Evolutionary conservation across 2,329 filamentous ascomycete genomes (phyloP).

Genomic region (Fusarium nisikadoi): DNA sequence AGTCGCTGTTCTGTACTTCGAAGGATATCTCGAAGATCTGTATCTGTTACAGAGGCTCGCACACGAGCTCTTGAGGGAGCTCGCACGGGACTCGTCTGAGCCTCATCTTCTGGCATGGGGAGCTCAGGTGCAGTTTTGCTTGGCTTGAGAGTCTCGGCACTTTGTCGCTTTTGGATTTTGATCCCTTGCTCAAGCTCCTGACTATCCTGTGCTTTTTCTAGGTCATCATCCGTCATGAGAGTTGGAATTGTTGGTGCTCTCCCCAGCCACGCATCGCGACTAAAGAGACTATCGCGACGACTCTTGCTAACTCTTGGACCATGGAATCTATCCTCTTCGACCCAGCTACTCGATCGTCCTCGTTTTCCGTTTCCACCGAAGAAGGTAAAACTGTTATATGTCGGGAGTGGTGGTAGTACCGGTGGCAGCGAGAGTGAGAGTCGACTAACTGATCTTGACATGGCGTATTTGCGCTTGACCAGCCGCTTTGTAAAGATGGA

Average conservation of each 20-base stretch:
- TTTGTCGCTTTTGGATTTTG: constrained; percentile 33
- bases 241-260: constrained; percentile 52
- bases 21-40: constrained; percentile 62
- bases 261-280: constrained; percentile 49
- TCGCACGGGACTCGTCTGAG: constrained; percentile 20
- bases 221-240: constrained; percentile 39
- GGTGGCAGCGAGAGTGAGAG: constrained; percentile 47
- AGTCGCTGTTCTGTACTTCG: constrained; percentile 64
- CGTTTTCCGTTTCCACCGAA: constrained; percentile 44
- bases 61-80: constrained; percentile 33
- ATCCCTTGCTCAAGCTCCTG: constrained; percentile 26
- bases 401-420: constrained; percentile 49
- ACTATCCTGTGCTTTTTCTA: constrained; percentile 36
- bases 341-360: constrained; percentile 53
- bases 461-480: constrained; percentile 46
- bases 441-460: constrained; percentile 44
- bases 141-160: constrained; percentile 20
- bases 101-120: constrained; percentile 21
- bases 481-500: constrained; percentile 44
- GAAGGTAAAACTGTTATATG: constrained; percentile 47
- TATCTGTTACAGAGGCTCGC: constrained; percentile 52
- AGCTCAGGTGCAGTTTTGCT: constrained; percentile 40
- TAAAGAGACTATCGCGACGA: constrained; percentile 44
- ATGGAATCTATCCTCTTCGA: constrained; percentile 63
- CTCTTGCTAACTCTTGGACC: constrained; percentile 55